Evolutionary conservation across 306 rosid species (phyloP), one percentile per base, ranked within the genome.

Genomic region (Hippophae tibetana): DNA sequence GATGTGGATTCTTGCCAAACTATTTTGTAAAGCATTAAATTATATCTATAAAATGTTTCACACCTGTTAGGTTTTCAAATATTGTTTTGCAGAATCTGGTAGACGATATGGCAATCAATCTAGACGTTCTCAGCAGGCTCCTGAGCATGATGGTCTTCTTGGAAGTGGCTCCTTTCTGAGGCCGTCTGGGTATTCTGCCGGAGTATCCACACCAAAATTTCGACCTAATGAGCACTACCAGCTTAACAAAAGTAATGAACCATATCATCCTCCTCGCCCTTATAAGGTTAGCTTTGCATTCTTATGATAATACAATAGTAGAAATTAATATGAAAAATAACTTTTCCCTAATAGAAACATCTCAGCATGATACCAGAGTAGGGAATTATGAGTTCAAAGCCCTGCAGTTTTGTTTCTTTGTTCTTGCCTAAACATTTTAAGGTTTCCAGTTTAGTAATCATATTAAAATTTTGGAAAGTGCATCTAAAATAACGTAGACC

Each of bases 161-260:
- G 99, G 99, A 26, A 92, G 99, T 78, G 99, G 99, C 58, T 85
- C 99, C 67, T 87, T 83, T 78, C 93, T 95, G 43, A 84, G 96
- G 63, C 90, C 90, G 63, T 57, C 95, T 59, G 99, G 96, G 59
- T 78, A 60, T 83, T 69, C 83, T 2, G 72, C 93, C 40, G 96
- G 88, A 50, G 53, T 63, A 60, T 77, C 90, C 3, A 85, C 81
- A 66, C 66, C 88, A 5, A 92, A 92, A 64, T 68, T 65, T 68
- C 81, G 78, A 64, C 81, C 81, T 54, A 84, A 80, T 62, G 95
- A 77, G 57, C 78, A 54, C 7, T 40, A 74, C 73, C 90, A 75
- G 74, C 82, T 69, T 45, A 82, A 60, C 77, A 77, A 68, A 75
- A 80, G 83, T 66, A 88, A 65, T 38, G 99, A 88, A 57, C 99